Conservation (phyloP, 2,329 filamentous ascomycete species). For the Fusarium brachygibbosum region DNA sequence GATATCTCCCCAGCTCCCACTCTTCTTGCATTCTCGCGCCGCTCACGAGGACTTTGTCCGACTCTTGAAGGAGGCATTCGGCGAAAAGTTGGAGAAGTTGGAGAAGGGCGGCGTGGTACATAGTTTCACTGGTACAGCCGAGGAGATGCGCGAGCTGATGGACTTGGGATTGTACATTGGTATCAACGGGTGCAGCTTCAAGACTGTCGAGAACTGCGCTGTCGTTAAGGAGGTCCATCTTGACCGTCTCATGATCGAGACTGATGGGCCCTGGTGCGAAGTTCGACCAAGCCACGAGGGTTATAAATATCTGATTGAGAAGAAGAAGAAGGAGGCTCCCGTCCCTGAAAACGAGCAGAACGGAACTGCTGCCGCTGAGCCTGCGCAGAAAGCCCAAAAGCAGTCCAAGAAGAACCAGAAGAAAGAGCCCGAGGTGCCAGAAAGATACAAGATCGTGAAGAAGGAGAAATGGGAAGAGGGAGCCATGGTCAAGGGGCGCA, state of each 20-base stretch:
- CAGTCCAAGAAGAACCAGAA: slow-evolving; percentile 66
- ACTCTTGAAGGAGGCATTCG: slow-evolving; percentile 72
- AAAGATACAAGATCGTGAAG: slow-evolving; percentile 86
- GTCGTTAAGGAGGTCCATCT: slow-evolving; percentile 86
- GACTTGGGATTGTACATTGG: slow-evolving; percentile 88
- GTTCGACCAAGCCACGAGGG: slow-evolving; percentile 91
- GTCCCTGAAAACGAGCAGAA: slow-evolving; percentile 45
- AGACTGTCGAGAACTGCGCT: slow-evolving; percentile 89
- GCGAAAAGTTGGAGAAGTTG: slow-evolving; percentile 72
- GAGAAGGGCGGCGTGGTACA: slow-evolving; percentile 88
- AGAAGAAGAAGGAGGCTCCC: slow-evolving; percentile 54
- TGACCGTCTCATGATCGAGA: slow-evolving; percentile 90
- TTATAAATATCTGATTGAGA: slow-evolving; percentile 73
- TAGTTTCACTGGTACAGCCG: slow-evolving; percentile 89
- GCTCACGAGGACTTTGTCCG: slow-evolving; percentile 87
- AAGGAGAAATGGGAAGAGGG: slow-evolving; percentile 95
- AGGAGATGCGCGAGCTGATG: slow-evolving; percentile 86
- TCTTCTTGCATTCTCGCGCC: slow-evolving; percentile 93
- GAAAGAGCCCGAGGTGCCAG: slow-evolving; percentile 75
- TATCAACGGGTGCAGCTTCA: slow-evolving; percentile 97
- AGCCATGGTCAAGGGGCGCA: slow-evolving; percentile 92
- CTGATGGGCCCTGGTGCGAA: slow-evolving; percentile 98
- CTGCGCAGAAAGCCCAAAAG: slow-evolving; percentile 52
- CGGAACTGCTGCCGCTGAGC: slow-evolving; percentile 32
- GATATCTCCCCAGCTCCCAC: slow-evolving; percentile 79